Evolutionary conservation across 768 basidiomycete genomes (phyloP), one percentile per base, ranked within the genome.

Genomic region (Psilocybe cubensis): DNA sequence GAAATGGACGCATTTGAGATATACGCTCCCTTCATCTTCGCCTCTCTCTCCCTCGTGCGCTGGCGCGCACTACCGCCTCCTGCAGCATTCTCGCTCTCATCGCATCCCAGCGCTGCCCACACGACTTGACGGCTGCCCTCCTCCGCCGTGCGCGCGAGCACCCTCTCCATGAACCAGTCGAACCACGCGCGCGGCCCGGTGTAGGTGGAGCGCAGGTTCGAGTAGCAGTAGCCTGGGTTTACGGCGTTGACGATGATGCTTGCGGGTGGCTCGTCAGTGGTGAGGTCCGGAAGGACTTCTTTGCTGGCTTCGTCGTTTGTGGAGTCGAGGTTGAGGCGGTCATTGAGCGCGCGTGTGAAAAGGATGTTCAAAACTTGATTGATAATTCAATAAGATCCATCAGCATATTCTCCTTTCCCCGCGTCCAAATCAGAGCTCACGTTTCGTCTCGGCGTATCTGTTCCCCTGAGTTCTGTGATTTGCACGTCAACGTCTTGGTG

Each of bases 141-240:
- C 52, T 82, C 78, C 0, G 76, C 60, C 0, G 78, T 67, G 17
- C 69, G 69, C 2, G 75, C 78, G 0, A 83, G n/a, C 1, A 69
- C 17, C 8, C 54, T 65, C 43, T 76, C 71, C 65, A 76, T 63
- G 4, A 74, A n/a, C 59, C 64, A 56, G 35, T 61, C 52, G 11
- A 71, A 8, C 23, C 57, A 24, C 2, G 63, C 50, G 24, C 48
- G 25, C 18, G 68, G 3, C 0, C 65, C 66, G 5, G 52, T 59
- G 1, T 74, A 28, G 6, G 59, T 57, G 14, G 68, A 62, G 0
- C 66, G 63, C 2, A 81, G 62, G 24, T 73, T 68, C 1, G 78
- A 79, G 35, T 67, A 49, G 62, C 79, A 80, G 56, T 72, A 78
- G 4, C 79, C 79, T n/a, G 80, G 81, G 43, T 76, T 76, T 17